Percentiles rank a stretch among this genome's conserved stretches.
phyloP scores from a whole-genome alignment of 2,329 filamentous ascomycete genomes.

The Dryadomyces quercivorus region DNA sequence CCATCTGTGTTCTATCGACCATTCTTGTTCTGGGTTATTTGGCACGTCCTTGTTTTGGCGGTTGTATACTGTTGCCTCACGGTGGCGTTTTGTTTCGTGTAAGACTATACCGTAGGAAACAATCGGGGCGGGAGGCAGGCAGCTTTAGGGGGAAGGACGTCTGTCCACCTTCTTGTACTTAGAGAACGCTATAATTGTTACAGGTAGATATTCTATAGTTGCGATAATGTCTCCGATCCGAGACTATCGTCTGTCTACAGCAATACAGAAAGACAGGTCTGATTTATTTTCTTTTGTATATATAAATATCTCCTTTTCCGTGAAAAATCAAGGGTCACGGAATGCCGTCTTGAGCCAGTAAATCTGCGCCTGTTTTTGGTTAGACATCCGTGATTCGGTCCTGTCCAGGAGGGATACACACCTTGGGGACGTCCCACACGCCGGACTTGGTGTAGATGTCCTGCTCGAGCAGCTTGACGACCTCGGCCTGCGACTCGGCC shows the following conservation, averaged over 20 bases:
- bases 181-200: background rate
- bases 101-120: background rate
- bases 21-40: background rate
- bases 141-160: background rate
- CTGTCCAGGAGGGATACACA: slow-evolving; percentile 16
- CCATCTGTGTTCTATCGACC: background rate
- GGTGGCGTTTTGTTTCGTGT: background rate
- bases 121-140: background rate
- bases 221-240: too few species aligned
- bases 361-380: slow-evolving; percentile 17
- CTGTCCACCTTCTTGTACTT: background rate
- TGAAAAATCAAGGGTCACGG: slow-evolving; percentile 8
- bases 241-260: too few species aligned
- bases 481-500: slow-evolving; percentile 58
- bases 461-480: slow-evolving; percentile 50
- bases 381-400: background rate
- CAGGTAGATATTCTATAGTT: too few species aligned
- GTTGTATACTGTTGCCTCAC: background rate
- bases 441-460: slow-evolving; percentile 62
- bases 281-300: too few species aligned
- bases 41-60: background rate
- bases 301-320: too few species aligned
- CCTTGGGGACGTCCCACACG: slow-evolving; percentile 72
- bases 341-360: slow-evolving; percentile 21
- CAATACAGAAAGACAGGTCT: too few species aligned